Percentiles rank a stretch among this genome's conserved stretches.
Conservation (phyloP, 202 grass and related monocot species). For the Elaeis oleifera region DNA sequence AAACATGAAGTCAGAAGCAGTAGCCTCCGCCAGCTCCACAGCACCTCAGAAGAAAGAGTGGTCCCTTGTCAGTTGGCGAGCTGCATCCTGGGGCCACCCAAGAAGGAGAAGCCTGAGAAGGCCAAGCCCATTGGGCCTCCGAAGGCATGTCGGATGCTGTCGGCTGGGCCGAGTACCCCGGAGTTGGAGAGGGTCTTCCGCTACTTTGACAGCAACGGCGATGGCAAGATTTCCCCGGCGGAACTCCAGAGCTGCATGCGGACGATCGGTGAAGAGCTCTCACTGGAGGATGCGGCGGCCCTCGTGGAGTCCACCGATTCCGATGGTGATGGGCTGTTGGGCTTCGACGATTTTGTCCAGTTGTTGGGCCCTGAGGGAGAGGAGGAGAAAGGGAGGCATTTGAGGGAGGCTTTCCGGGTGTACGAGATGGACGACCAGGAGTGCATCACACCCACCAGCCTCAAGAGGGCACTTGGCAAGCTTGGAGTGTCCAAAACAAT, state of each 20-base stretch:
- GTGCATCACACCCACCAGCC: constrained; percentile 19
- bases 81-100: too few species aligned
- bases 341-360: constrained; percentile 4
- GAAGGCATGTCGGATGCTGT: too few species aligned
- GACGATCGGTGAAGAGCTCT: constrained; percentile 12
- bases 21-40: too few species aligned
- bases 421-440: constrained; percentile 11
- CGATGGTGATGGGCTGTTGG: constrained; percentile 12
- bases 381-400: constrained; percentile 3
- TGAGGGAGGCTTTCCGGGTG: constrained; percentile 11
- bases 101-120: too few species aligned
- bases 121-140: too few species aligned
- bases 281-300: constrained; percentile 1
- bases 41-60: too few species aligned
- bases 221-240: constrained; percentile 9
- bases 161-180: too few species aligned
- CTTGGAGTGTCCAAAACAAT: constrained; percentile 9
- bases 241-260: constrained; percentile 14
- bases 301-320: constrained; percentile 7
- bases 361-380: constrained; percentile 1
- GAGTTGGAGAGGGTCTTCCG: constrained; percentile 4
- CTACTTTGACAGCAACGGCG: constrained; percentile 8
- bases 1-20: too few species aligned
- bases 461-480: not conserved
- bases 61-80: too few species aligned